Conservation (phyloP, 441 rosid genomes). For the Jatropha multifida region DNA sequence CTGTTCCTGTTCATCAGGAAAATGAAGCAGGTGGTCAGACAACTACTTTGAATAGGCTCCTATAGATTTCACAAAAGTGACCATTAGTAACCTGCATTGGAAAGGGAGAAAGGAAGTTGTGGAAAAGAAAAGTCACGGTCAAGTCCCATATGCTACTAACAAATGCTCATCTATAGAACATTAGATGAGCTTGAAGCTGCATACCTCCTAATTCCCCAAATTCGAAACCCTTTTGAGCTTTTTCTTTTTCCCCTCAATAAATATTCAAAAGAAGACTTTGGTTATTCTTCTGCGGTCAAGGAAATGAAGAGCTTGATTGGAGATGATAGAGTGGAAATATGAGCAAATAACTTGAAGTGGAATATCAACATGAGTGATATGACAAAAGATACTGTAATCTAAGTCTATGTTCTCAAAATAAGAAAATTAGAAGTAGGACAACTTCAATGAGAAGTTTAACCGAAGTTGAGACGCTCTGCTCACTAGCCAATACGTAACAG, state of each 20-base stretch:
- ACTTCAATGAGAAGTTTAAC: neutral
- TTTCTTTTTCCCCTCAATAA: neutral
- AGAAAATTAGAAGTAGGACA: neutral
- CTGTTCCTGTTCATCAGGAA: neutral
- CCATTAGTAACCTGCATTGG: neutral
- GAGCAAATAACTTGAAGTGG: neutral
- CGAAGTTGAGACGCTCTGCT: neutral
- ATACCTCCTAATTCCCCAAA: neutral
- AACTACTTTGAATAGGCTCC: neutral
- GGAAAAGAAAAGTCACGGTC: neutral
- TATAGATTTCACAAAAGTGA: constrained; percentile 3
- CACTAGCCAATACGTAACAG: neutral
- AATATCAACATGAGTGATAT: neutral
- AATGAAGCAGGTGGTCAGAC: neutral
- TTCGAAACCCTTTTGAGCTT: neutral
- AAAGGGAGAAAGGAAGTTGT: neutral
- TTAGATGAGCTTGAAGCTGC: neutral
- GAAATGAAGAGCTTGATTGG: neutral
- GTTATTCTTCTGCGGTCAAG: neutral
- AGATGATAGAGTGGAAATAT: neutral
- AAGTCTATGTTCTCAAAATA: neutral
- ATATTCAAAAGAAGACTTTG: neutral
- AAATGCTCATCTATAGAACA: neutral
- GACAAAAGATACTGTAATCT: neutral
- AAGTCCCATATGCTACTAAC: neutral